Evolutionary conservation across 371 early-diverging fungal species (phyloP).

Genomic region (Choanephora cucurbitarum): DNA sequence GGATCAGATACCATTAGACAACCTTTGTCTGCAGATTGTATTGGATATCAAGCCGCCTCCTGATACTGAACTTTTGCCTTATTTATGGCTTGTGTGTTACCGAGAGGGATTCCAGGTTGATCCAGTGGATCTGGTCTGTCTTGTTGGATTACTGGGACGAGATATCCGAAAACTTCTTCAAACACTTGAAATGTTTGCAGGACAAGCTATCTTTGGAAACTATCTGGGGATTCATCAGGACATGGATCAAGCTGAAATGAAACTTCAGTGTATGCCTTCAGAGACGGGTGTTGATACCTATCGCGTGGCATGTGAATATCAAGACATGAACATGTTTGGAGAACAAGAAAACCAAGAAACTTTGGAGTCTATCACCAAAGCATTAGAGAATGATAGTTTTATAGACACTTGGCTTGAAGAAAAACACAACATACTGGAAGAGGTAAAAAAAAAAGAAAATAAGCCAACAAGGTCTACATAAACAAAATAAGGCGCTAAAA

Average conservation of each 20-base stretch:
- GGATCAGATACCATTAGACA: slow-evolving; percentile 29
- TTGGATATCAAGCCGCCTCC: slow-evolving; percentile 27
- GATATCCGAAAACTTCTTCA: slow-evolving; percentile 40
- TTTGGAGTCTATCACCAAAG: slow-evolving; percentile 8
- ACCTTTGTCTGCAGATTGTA: slow-evolving; percentile 21
- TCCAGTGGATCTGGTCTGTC: slow-evolving; percentile 30
- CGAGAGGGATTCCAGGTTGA: slow-evolving; percentile 38
- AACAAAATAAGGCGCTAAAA: too few relatives aligned
- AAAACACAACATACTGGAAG: slow-evolving; percentile 6
- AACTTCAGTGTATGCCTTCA: slow-evolving; percentile 7
- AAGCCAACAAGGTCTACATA: too few relatives aligned
- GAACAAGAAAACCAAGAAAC: neutral
- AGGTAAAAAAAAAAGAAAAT: too few relatives aligned
- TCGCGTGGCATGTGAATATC: slow-evolving; percentile 15
- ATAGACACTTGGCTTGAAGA: slow-evolving; percentile 13
- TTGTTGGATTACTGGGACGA: slow-evolving; percentile 28
- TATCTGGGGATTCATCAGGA: slow-evolving; percentile 14
- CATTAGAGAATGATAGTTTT: slow-evolving; percentile 12
- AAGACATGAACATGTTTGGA: neutral
- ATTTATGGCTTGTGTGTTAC: slow-evolving; percentile 42
- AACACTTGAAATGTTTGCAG: slow-evolving; percentile 29
- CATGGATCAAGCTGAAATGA: slow-evolving; percentile 6
- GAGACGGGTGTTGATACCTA: slow-evolving; percentile 18
- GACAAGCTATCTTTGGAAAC: slow-evolving; percentile 15
- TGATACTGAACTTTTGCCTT: slow-evolving; percentile 27